A percentile compares a stretch with the other conserved stretches of the same genome.
phyloP scores from a whole-genome alignment of 352 stramenopile species.

The Globisporangium rhizosaccharum region DNA sequence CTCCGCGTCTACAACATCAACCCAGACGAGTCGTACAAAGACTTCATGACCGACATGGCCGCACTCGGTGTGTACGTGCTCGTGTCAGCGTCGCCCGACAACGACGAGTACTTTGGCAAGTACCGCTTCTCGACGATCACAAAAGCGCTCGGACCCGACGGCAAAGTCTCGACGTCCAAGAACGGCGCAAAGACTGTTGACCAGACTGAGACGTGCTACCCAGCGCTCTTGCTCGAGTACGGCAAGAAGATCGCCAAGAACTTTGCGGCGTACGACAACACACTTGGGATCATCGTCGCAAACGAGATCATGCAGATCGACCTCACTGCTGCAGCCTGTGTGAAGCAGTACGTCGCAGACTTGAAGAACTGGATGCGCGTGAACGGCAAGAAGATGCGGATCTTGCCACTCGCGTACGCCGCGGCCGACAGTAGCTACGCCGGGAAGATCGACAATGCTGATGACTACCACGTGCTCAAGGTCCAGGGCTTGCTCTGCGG shows the following conservation, averaged over 20 bases:
- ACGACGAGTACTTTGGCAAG: slow-evolving; percentile 81
- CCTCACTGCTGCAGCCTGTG: slow-evolving; percentile 65
- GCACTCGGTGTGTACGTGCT: slow-evolving; percentile 75
- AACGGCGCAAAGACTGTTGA: slow-evolving; percentile 46
- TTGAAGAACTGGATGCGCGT: slow-evolving; percentile 87
- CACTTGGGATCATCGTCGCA: slow-evolving; percentile 69
- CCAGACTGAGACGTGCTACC: slow-evolving; percentile 79
- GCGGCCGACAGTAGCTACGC: slow-evolving; percentile 74
- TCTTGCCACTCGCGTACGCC: slow-evolving; percentile 76
- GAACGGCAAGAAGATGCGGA: slow-evolving; percentile 78
- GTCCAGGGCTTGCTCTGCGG: slow-evolving; percentile 81
- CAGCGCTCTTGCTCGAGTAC: slow-evolving; percentile 76
- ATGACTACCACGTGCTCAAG: slow-evolving; percentile 80
- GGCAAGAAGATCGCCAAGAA: slow-evolving; percentile 88
- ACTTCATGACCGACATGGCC: slow-evolving; percentile 85
- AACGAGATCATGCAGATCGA: slow-evolving; percentile 88
- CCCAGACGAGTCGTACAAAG: slow-evolving; percentile 69
- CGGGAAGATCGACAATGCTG: slow-evolving; percentile 42
- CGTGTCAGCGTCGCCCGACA: slow-evolving; percentile 72
- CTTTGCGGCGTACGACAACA: slow-evolving; percentile 87
- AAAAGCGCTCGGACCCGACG: slow-evolving; percentile 51
- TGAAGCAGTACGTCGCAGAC: slow-evolving; percentile 81
- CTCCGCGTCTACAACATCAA: slow-evolving; percentile 87
- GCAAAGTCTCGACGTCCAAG: slow-evolving; percentile 24
- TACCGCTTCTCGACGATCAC: slow-evolving; percentile 81